Evolutionary conservation across 148 eudicot species (phyloP).

Genomic region (Cornus controversa): DNA sequence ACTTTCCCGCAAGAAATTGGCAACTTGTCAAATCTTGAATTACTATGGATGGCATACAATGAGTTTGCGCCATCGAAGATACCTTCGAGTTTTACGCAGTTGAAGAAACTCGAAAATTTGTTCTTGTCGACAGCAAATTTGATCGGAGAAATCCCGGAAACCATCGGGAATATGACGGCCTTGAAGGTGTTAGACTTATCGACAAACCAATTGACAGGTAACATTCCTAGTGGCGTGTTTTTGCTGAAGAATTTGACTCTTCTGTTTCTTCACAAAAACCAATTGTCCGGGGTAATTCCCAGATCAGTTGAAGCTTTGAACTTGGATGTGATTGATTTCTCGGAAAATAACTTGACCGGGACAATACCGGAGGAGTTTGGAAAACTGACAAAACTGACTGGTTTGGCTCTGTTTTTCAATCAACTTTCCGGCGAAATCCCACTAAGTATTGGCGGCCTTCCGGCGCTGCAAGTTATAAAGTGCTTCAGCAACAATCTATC

Average conservation of each 20-base stretch:
- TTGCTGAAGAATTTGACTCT: no score
- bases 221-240: no score
- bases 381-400: background rate
- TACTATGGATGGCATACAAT: slow-evolving; percentile 12
- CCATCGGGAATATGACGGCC: no score
- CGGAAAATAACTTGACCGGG: background rate
- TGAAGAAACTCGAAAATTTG: no score
- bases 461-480: background rate
- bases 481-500: background rate
- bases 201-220: no score
- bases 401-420: background rate
- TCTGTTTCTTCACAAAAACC: no score
- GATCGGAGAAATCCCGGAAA: no score
- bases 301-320: background rate
- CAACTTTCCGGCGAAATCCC: background rate
- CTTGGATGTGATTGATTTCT: background rate
- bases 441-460: background rate
- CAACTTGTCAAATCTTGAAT: no score
- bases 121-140: no score
- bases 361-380: background rate
- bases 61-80: background rate
- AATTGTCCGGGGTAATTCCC: slow-evolving; percentile 13
- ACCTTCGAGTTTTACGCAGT: slow-evolving; percentile 7
- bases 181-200: no score
- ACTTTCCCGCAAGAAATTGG: no score